These are phyloP conservation scores for Trametes punicea DNA, from an alignment of 768 basidiomycete species.

Conservation along the genomic window DNA sequence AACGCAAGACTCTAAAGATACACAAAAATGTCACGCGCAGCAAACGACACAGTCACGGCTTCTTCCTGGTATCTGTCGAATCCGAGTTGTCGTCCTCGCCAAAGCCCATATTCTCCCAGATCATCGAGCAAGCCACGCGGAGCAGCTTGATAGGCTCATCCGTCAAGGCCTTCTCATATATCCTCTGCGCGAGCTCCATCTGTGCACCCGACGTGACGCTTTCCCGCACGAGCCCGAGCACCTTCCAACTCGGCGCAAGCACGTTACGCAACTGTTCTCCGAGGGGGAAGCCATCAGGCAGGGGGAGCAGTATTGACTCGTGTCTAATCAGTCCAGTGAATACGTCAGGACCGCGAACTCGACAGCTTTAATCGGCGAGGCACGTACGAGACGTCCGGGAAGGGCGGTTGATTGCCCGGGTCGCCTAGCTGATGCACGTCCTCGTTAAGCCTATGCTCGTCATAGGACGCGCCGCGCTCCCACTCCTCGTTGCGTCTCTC, in stretches of 20 bases:
- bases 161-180: constrained; percentile 64
- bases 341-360: neutral
- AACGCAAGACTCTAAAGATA: too few relatives aligned
- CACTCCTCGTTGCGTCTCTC: constrained; percentile 51
- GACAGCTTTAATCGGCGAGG: neutral
- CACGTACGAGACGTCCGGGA: constrained; percentile 22
- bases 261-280: constrained; percentile 50
- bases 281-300: constrained; percentile 58
- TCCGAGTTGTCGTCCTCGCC: neutral
- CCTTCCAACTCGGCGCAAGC: constrained; percentile 53
- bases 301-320: constrained; percentile 50
- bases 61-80: neutral
- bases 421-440: constrained; percentile 2
- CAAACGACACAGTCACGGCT: too few relatives aligned
- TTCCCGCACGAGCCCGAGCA: constrained; percentile 48
- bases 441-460: neutral
- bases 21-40: too few relatives aligned
- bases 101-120: constrained; percentile 34
- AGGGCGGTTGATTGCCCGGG: constrained; percentile 11
- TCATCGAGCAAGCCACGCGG: constrained; percentile 36
- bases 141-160: constrained; percentile 52
- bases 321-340: constrained; percentile 4
- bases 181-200: constrained; percentile 49
- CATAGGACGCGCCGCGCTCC: constrained; percentile 31
- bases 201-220: constrained; percentile 59